These are phyloP conservation scores for Chalciporus pseudorubinellus DNA, from an alignment of 768 basidiomycete species.

Conservation along the genomic window DNA sequence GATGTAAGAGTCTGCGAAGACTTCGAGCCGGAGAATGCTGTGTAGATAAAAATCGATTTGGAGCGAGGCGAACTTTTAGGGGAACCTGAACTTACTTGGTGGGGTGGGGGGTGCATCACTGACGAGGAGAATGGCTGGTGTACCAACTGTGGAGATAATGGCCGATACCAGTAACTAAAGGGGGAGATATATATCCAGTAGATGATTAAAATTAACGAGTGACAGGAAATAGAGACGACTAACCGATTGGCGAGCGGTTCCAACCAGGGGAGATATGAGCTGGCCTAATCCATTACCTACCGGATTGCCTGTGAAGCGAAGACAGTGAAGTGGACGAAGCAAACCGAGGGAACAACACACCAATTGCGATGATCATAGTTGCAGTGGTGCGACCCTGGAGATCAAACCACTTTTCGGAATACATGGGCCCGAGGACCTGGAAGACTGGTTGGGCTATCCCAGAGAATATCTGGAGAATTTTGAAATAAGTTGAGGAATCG, in stretches of 20 bases:
- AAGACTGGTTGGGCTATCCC: slow-evolving; percentile 69
- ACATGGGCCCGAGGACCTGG: slow-evolving; percentile 76
- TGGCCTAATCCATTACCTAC: slow-evolving; percentile 73
- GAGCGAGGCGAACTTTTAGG: no score
- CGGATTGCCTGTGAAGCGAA: slow-evolving; percentile 60
- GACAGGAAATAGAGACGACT: slow-evolving; percentile 15
- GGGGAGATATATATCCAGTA: no score
- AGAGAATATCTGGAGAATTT: slow-evolving; percentile 48
- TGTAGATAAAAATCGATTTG: no score
- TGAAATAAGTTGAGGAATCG: background rate
- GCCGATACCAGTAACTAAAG: no score
- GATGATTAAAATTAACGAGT: no score
- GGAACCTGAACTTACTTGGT: no score
- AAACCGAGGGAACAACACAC: slow-evolving; percentile 22
- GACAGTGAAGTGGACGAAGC: background rate
- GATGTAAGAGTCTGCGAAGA: no score
- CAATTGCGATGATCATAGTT: slow-evolving; percentile 54
- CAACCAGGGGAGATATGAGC: slow-evolving; percentile 63
- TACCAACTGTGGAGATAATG: no score
- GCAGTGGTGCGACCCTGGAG: slow-evolving; percentile 74
- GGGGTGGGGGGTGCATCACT: no score
- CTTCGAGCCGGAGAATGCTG: no score
- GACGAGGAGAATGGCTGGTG: no score
- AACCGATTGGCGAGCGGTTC: slow-evolving; percentile 57
- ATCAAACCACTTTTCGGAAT: slow-evolving; percentile 84